A percentile compares a stretch with the other conserved stretches of the same genome.
phyloP scores from a whole-genome alignment of 2,329 filamentous ascomycete genomes.

The Talaromyces sp. region DNA sequence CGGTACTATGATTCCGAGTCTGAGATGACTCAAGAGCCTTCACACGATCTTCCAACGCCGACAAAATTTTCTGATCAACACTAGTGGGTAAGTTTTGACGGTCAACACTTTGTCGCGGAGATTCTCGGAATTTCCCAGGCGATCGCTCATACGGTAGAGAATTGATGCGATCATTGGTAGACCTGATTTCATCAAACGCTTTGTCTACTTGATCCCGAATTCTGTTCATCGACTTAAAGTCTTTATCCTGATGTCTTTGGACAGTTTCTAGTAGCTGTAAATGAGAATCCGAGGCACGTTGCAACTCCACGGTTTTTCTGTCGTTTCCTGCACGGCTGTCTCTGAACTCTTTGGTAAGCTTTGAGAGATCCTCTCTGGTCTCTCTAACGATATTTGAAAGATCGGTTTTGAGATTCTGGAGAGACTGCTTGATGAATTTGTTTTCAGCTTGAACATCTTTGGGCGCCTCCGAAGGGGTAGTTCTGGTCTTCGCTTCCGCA shows the following conservation, averaged over 20 bases:
- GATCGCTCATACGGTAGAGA: neutral
- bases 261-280: neutral
- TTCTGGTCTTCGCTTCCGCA: neutral
- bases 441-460: slow-evolving; percentile 9
- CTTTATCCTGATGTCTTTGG: neutral
- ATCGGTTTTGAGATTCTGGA: neutral
- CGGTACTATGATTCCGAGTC: neutral
- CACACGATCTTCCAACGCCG: slow-evolving; percentile 7
- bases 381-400: neutral
- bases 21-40: neutral
- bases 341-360: neutral
- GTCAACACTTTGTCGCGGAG: neutral
- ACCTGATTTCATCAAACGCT: neutral
- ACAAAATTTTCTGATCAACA: neutral
- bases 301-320: neutral
- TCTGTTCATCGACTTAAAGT: neutral
- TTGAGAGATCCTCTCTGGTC: neutral
- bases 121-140: neutral
- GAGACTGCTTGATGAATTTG: slow-evolving; percentile 8
- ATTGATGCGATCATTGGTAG: neutral
- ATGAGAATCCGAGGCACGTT: neutral
- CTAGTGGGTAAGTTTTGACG: neutral
- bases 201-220: neutral
- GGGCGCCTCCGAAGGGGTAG: neutral
- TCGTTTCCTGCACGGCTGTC: neutral